A percentile compares a stretch with the other conserved stretches of the same genome.
Evolutionary conservation across 495 filamentous ascomycete species (phyloP).

Genomic region (Penicillium parvum): DNA sequence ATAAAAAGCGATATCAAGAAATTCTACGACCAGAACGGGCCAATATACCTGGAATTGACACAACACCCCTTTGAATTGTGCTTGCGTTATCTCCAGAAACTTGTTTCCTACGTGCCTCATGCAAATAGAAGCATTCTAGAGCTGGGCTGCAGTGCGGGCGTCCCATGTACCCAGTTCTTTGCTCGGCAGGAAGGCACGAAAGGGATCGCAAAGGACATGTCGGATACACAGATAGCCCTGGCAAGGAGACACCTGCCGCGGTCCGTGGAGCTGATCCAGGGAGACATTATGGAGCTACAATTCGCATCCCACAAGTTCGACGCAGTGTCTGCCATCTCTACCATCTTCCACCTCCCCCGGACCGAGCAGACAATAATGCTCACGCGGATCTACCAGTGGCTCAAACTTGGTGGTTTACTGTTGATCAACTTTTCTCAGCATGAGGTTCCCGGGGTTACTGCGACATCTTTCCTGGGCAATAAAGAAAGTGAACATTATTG

Average conservation of each 20-base stretch:
- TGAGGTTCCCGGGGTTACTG: constrained; percentile 13
- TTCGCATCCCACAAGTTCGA: constrained; percentile 29
- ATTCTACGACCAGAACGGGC: constrained; percentile 40
- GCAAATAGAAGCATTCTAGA: constrained; percentile 25
- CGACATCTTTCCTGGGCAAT: constrained; percentile 24
- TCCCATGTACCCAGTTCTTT: constrained; percentile 31
- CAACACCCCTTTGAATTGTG: constrained; percentile 19
- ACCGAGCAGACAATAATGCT: constrained; percentile 35
- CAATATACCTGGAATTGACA: constrained; percentile 37
- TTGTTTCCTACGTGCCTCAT: constrained; percentile 3
- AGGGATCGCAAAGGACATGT: constrained; percentile 41
- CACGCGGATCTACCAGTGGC: constrained; percentile 29
- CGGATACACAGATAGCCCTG: constrained; percentile 29
- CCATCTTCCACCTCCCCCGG: constrained; percentile 43
- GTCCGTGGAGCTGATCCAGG: constrained; percentile 22
- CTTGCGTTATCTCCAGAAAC: constrained; percentile 20
- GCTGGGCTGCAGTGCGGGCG: constrained; percentile 40
- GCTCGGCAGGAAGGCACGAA: constrained; percentile 4
- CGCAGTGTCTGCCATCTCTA: constrained; percentile 41
- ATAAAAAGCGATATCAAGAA: constrained; percentile 23
- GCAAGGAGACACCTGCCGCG: constrained; percentile 19
- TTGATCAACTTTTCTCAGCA: constrained; percentile 35
- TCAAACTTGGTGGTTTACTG: constrained; percentile 37
- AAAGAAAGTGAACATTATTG: constrained; percentile 35
- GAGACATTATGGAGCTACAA: constrained; percentile 39